phyloP scores from a whole-genome alignment of 352 stramenopile species.

The Pythium dissimile region DNA sequence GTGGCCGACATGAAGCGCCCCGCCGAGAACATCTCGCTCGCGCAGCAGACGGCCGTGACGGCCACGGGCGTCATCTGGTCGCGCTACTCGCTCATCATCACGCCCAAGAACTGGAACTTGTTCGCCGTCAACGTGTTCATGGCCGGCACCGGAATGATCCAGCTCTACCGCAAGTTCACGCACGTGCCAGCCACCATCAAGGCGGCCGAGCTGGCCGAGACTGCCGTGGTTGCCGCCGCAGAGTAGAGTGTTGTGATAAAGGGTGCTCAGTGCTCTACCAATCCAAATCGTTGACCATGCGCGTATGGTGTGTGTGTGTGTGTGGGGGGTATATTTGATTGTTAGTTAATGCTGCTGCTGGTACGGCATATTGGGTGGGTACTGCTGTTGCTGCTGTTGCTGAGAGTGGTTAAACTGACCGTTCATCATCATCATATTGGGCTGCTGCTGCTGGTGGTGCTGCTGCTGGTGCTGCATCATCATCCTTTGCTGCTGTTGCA shows the following conservation, averaged over 20 bases:
- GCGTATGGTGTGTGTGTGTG: too few relatives aligned
- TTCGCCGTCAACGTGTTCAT: constrained; percentile 90
- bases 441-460: neutral
- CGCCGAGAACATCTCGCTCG: constrained; percentile 75
- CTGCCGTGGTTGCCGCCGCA: neutral
- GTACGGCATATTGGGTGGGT: constrained; percentile 1
- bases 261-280: too few relatives aligned
- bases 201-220: neutral
- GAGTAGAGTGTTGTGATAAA: too few relatives aligned
- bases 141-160: constrained; percentile 75
- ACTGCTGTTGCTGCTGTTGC: constrained; percentile 11
- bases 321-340: too few relatives aligned
- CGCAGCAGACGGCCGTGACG: constrained; percentile 80
- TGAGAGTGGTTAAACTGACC: too few relatives aligned
- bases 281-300: too few relatives aligned
- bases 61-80: constrained; percentile 88
- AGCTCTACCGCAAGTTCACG: constrained; percentile 80
- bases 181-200: constrained; percentile 25
- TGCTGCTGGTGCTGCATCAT: neutral
- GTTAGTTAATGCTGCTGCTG: too few relatives aligned
- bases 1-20: constrained; percentile 81
- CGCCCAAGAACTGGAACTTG: constrained; percentile 90
- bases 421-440: constrained; percentile 14
- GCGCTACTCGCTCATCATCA: constrained; percentile 86
- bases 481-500: neutral